phyloP scores from a whole-genome alignment of 768 basidiomycete genomes.

The Collybiopsis luxurians region DNA sequence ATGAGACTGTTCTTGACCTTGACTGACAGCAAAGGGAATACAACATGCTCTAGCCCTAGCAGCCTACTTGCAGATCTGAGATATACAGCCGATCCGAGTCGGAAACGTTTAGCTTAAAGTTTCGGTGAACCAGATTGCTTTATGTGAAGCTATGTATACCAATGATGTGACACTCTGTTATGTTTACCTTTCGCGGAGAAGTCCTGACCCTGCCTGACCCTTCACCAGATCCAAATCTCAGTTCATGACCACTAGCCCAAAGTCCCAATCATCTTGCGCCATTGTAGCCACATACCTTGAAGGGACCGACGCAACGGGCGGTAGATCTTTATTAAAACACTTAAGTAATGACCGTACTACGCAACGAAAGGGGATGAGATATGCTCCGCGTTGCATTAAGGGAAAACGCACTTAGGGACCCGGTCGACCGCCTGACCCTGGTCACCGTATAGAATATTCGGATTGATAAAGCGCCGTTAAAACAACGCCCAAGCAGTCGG shows the following conservation, averaged over 20 bases:
- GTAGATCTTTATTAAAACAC: neutral
- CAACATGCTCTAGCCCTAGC: too few relatives aligned
- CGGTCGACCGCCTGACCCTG: neutral
- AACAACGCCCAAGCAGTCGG: neutral
- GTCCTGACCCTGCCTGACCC: too few relatives aligned
- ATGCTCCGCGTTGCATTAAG: too few relatives aligned
- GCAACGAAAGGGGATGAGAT: neutral
- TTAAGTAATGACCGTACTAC: neutral
- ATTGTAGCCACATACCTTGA: conserved; percentile 47
- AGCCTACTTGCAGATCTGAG: too few relatives aligned
- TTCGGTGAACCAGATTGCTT: too few relatives aligned
- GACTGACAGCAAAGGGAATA: too few relatives aligned
- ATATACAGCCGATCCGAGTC: too few relatives aligned
- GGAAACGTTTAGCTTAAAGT: too few relatives aligned
- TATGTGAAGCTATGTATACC: too few relatives aligned
- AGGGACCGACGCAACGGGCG: conserved; percentile 47
- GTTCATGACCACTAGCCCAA: conserved; percentile 46
- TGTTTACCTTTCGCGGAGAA: too few relatives aligned
- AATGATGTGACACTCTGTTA: too few relatives aligned
- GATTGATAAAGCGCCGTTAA: conserved; percentile 32
- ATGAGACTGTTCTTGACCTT: too few relatives aligned
- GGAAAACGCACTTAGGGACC: neutral
- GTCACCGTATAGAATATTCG: conserved; percentile 37
- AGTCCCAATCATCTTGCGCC: conserved; percentile 49
- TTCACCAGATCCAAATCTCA: neutral